Conservation (phyloP, 768 basidiomycete genomes). For the Trametes sanguinea region DNA sequence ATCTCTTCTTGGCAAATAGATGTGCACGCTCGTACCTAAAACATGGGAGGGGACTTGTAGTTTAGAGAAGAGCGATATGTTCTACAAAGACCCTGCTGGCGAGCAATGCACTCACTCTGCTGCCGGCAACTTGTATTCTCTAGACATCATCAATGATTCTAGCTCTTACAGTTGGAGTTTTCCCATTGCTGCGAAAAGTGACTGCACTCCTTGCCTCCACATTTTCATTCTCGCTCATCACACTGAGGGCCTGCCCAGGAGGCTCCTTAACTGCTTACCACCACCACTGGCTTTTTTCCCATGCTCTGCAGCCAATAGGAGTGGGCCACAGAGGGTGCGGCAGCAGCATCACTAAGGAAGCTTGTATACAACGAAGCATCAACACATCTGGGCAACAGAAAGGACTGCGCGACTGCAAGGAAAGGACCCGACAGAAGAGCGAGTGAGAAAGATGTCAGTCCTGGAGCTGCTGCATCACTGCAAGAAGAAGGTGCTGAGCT, state of each 20-base stretch:
- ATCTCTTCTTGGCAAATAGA: slow-evolving; percentile 34
- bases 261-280: too few species aligned
- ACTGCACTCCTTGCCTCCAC: slow-evolving; percentile 28
- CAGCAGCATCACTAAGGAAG: too few species aligned
- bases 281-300: too few species aligned
- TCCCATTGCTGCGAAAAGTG: slow-evolving; percentile 34
- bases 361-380: too few species aligned
- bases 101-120: slow-evolving; percentile 1
- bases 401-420: too few species aligned
- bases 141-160: slow-evolving; percentile 41
- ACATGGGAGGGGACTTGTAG: slow-evolving; percentile 24
- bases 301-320: too few species aligned
- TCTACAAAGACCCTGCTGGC: slow-evolving; percentile 37
- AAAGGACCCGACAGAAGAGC: too few species aligned
- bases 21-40: slow-evolving; percentile 34
- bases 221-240: slow-evolving; percentile 35
- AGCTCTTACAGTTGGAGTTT: slow-evolving; percentile 36
- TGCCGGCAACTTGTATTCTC: slow-evolving; percentile 20
- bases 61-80: slow-evolving; percentile 27
- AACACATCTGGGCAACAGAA: too few species aligned
- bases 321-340: too few species aligned
- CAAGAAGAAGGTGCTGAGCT: too few species aligned
- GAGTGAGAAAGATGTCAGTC: too few species aligned
- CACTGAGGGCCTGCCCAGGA: slow-evolving; percentile 19
- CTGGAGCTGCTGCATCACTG: too few species aligned